phyloP scores from a whole-genome alignment of 1,139 yeast species.

The Pichia kudriavzevii region DNA sequence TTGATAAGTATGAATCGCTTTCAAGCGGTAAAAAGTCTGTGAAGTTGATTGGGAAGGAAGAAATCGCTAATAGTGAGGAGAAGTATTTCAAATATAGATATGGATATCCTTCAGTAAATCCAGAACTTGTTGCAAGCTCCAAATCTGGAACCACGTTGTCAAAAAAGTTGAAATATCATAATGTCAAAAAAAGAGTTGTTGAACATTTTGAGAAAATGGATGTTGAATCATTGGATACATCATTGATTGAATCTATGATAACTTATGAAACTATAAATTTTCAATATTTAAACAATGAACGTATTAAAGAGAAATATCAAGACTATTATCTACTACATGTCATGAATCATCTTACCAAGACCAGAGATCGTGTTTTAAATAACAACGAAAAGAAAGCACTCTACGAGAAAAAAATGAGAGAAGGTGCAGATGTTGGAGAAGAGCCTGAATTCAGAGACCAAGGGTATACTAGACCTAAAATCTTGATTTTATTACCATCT shows the following conservation, averaged over 20 bases:
- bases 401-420: conserved; percentile 37
- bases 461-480: conserved; percentile 92
- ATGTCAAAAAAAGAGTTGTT: conserved; percentile 24
- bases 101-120: conserved; percentile 12
- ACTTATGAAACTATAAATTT: conserved; percentile 66
- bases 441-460: conserved; percentile 71
- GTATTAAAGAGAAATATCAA: conserved; percentile 43
- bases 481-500: conserved; percentile 75
- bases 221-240: conserved; percentile 24
- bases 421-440: conserved; percentile 32
- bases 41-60: conserved; percentile 7
- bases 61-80: conserved; percentile 5
- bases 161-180: conserved; percentile 19
- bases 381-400: conserved; percentile 55
- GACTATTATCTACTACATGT: conserved; percentile 64
- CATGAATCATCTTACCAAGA: conserved; percentile 75
- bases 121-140: conserved; percentile 2
- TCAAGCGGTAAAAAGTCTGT: conserved; percentile 5
- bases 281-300: conserved; percentile 44
- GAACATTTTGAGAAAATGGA: conserved; percentile 13
- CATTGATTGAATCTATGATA: conserved; percentile 54
- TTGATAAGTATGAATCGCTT: conserved; percentile 31
- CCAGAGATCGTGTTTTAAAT: conserved; percentile 73
- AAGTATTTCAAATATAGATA: conserved; percentile 18
- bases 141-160: conserved; percentile 10